Conservation (phyloP, 2,329 filamentous ascomycete genomes). For the Arachnopeziza araneosa region DNA sequence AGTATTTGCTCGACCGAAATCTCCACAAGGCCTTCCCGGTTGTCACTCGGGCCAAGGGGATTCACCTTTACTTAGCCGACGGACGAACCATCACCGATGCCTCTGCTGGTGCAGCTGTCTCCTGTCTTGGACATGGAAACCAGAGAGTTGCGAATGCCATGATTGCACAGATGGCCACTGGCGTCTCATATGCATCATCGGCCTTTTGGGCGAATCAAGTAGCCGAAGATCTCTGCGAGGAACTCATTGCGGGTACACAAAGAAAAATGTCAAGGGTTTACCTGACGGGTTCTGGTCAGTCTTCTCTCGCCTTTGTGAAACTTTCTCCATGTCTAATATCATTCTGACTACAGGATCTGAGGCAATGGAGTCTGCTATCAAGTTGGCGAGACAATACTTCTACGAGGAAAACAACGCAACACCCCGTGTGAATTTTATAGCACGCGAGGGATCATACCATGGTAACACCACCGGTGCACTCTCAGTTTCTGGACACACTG, state of each 20-base stretch:
- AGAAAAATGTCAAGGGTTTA: slow-evolving; percentile 48
- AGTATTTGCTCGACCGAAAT: slow-evolving; percentile 24
- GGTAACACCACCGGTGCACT: slow-evolving; percentile 63
- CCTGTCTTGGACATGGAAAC: slow-evolving; percentile 64
- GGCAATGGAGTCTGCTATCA: slow-evolving; percentile 63
- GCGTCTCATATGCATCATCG: slow-evolving; percentile 54
- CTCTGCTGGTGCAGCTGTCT: slow-evolving; percentile 67
- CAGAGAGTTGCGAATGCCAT: slow-evolving; percentile 55
- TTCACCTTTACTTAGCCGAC: slow-evolving; percentile 25
- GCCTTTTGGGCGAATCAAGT: slow-evolving; percentile 50
- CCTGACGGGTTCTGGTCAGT: slow-evolving; percentile 51
- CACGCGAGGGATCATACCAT: slow-evolving; percentile 62
- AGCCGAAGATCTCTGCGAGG: slow-evolving; percentile 42
- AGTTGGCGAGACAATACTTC: slow-evolving; percentile 62
- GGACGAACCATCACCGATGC: slow-evolving; percentile 64
- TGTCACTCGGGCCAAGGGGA: slow-evolving; percentile 24
- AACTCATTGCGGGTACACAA: slow-evolving; percentile 35
- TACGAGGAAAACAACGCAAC: slow-evolving; percentile 43
- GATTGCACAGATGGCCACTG: slow-evolving; percentile 47
- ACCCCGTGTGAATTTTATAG: slow-evolving; percentile 55
- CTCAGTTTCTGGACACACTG: slow-evolving; percentile 52
- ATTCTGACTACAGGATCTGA: slow-evolving; percentile 48
- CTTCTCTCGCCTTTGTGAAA: background rate
- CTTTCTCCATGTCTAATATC: background rate
- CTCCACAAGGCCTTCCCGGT: slow-evolving; percentile 26